Percentiles rank a stretch among this genome's conserved stretches.
Evolutionary conservation across 148 eudicot species (phyloP).

Genomic region (Chenopodium formosanum): DNA sequence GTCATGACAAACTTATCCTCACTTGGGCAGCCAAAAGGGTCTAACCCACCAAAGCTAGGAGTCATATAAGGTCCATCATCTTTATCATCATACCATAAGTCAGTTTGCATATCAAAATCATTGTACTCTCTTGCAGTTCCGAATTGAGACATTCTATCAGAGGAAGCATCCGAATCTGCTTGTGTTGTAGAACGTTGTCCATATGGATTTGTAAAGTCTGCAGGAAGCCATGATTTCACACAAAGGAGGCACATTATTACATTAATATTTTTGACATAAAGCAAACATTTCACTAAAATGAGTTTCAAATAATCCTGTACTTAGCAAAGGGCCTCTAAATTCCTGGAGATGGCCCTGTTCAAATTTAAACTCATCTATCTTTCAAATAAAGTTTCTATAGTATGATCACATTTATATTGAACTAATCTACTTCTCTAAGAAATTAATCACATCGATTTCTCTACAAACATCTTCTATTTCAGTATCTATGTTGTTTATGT

Average conservation of each 20-base stretch:
- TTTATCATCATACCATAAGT: slow-evolving; percentile 79
- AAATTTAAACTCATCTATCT: not conserved
- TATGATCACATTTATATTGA: no score
- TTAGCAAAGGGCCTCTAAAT: no score
- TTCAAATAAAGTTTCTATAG: no score
- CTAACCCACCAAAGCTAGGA: slow-evolving; percentile 48
- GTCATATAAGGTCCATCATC: slow-evolving; percentile 70
- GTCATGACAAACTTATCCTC: slow-evolving; percentile 90
- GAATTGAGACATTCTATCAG: slow-evolving; percentile 92
- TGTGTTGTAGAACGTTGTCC: slow-evolving; percentile 49
- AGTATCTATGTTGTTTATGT: not conserved
- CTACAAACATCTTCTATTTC: not conserved
- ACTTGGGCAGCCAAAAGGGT: slow-evolving; percentile 57
- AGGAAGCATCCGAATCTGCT: slow-evolving; percentile 68
- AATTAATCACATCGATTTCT: not conserved
- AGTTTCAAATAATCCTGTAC: no score
- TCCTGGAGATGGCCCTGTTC: no score
- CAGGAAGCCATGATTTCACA: slow-evolving; percentile 15
- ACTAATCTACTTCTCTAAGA: not conserved
- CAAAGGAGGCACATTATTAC: not conserved
- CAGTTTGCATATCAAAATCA: slow-evolving; percentile 89
- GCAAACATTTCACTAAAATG: not conserved
- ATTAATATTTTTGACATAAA: not conserved
- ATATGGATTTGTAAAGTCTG: slow-evolving; percentile 92
- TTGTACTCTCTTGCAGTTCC: slow-evolving; percentile 95